These are phyloP conservation scores for Protostelium mycophagum DNA, from an alignment of 78 protist genomes.

Conservation along the genomic window DNA sequence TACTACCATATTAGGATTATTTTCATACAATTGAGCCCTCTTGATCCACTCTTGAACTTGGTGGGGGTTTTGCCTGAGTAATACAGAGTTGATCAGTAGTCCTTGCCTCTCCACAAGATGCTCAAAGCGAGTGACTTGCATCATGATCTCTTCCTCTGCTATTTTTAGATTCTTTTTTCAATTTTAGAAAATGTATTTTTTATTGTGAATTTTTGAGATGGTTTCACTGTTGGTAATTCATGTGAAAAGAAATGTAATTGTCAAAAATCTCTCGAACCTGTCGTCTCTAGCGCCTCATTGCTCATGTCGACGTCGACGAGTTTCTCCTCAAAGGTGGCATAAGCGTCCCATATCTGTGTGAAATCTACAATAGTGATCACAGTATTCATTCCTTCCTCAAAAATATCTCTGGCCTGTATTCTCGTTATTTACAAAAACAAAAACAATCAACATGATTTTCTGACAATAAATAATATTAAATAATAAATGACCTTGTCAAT, in stretches of 20 bases:
- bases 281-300: not conserved
- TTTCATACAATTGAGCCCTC: constrained; percentile 70
- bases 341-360: constrained; percentile 91
- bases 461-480: no score
- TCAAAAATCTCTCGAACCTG: not conserved
- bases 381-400: constrained; percentile 87
- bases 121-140: constrained; percentile 79
- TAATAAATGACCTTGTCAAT: constrained; percentile 79
- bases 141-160: constrained; percentile 65
- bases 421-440: not conserved
- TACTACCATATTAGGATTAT: constrained; percentile 40
- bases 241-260: not conserved
- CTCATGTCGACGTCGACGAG: constrained; percentile 43
- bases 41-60: constrained; percentile 96
- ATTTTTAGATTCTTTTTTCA: no score
- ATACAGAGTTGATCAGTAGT: constrained; percentile 72
- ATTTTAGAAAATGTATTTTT: no score
- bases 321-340: constrained; percentile 87
- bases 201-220: no score
- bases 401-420: constrained; percentile 88
- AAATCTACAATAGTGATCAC: constrained; percentile 92
- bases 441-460: not conserved
- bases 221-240: no score
- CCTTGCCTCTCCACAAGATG: constrained; percentile 76
- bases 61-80: constrained; percentile 93